phyloP scores from a whole-genome alignment of 2,329 filamentous ascomycete species.

The Coniochaeta sp. region DNA sequence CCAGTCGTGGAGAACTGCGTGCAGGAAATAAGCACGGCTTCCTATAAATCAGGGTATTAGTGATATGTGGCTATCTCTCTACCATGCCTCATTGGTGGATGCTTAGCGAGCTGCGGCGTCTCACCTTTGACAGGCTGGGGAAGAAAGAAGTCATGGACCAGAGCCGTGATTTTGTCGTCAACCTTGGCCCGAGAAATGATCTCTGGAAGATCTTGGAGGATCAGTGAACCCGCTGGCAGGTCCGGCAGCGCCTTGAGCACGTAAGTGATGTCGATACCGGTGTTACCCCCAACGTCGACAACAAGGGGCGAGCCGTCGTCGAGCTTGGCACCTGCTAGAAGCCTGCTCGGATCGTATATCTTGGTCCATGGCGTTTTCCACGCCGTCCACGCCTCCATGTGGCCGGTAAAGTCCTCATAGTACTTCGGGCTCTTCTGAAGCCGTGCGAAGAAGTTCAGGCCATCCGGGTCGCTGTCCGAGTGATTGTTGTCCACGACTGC shows the following conservation, averaged over 20 bases:
- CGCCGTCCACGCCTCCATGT: slow-evolving; percentile 25
- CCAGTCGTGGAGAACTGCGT: slow-evolving; percentile 34
- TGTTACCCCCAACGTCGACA: slow-evolving; percentile 31
- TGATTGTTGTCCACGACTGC: slow-evolving; percentile 18
- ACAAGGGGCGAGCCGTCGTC: slow-evolving; percentile 14
- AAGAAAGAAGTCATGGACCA: slow-evolving; percentile 16
- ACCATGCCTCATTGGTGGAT: no score
- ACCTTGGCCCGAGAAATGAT: slow-evolving; percentile 20
- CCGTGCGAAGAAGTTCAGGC: slow-evolving; percentile 25
- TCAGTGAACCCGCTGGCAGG: slow-evolving; percentile 19
- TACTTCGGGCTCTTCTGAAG: slow-evolving; percentile 19
- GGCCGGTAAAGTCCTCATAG: slow-evolving; percentile 23
- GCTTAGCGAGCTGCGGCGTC: neutral
- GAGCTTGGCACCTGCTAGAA: slow-evolving; percentile 12
- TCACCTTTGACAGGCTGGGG: slow-evolving; percentile 16
- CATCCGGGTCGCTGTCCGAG: slow-evolving; percentile 11
- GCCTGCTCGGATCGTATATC: slow-evolving; percentile 16
- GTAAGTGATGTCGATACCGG: slow-evolving; percentile 25
- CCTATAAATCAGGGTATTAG: slow-evolving; percentile 16
- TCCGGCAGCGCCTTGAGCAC: slow-evolving; percentile 23
- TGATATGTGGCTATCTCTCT: neutral
- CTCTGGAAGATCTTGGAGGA: slow-evolving; percentile 30
- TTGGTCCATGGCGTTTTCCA: slow-evolving; percentile 26
- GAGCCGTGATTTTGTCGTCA: slow-evolving; percentile 3
- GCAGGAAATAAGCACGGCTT: slow-evolving; percentile 28